phyloP scores from a whole-genome alignment of 1,139 yeast species.

The Suhomyces yuchorum region DNA sequence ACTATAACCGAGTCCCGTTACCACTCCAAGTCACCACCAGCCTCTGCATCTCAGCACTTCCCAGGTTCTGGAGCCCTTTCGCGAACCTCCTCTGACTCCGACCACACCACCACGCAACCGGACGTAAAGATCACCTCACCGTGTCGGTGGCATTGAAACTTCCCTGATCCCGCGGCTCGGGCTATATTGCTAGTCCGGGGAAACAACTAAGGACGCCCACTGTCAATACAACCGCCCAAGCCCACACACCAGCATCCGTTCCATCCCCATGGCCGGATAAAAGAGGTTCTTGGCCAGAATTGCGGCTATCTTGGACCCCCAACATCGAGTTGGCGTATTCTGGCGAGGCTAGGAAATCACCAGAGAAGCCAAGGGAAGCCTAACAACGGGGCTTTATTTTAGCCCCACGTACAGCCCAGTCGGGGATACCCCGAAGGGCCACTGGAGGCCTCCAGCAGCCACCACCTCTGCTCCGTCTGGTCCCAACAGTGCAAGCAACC shows the following conservation, averaged over 20 bases:
- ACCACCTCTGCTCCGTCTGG: no score
- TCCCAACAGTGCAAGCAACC: no score
- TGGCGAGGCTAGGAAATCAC: not conserved
- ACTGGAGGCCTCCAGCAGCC: not conserved
- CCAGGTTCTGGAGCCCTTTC: no score
- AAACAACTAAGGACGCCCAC: not conserved
- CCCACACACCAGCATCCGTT: not conserved
- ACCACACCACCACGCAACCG: not conserved
- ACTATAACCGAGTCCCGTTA: no score
- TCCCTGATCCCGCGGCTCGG: not conserved
- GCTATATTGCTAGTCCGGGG: not conserved
- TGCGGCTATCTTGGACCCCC: not conserved
- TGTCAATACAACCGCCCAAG: not conserved
- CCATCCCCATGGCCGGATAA: not conserved
- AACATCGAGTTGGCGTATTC: not conserved
- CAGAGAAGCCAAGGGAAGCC: not conserved
- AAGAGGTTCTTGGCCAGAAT: not conserved
- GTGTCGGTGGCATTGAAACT: not conserved
- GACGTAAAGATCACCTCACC: not conserved
- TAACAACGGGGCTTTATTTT: not conserved
- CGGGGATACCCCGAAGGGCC: not conserved
- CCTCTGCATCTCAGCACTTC: no score
- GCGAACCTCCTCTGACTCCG: no score
- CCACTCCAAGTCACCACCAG: no score
- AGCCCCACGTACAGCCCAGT: no score